These are phyloP conservation scores for Sclerotinia glacialis DNA, from an alignment of 2,329 filamentous ascomycete genomes.

Conservation along the genomic window DNA sequence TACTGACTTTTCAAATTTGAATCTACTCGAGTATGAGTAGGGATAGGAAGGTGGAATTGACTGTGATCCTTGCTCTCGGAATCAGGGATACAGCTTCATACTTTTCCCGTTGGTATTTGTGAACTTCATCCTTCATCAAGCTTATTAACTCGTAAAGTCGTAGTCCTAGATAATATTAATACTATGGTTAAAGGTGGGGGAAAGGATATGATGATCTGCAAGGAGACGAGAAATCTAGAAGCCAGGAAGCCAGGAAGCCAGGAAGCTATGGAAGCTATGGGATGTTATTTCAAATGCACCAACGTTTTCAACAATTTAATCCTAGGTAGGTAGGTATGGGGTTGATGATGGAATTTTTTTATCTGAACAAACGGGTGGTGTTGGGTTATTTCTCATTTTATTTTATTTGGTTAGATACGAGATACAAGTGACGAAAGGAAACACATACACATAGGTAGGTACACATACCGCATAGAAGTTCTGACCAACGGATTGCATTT, in stretches of 20 bases:
- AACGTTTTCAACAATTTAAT: conserved; percentile 1
- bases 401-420: not conserved
- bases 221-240: conserved; percentile 12
- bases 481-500: not conserved
- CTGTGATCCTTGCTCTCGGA: conserved; percentile 13
- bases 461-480: not conserved
- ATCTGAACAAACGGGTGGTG: not conserved
- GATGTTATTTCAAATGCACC: conserved; percentile 9
- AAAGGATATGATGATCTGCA: conserved; percentile 17
- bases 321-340: conserved; percentile 1
- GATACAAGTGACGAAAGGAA: not conserved
- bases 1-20: conserved; percentile 8
- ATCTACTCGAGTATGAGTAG: not conserved
- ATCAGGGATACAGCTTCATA: conserved; percentile 13
- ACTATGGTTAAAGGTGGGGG: conserved; percentile 11
- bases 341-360: not conserved
- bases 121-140: not conserved
- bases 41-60: conserved; percentile 7
- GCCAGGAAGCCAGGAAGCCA: too few relatives aligned
- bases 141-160: not conserved
- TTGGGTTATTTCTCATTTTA: not conserved
- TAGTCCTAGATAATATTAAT: not conserved
- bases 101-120: conserved; percentile 5
- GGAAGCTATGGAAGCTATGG: conserved; percentile 17
- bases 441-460: too few relatives aligned